These are phyloP conservation scores for Hypsizygus marmoreus DNA, from an alignment of 768 basidiomycete species.

Conservation along the genomic window DNA sequence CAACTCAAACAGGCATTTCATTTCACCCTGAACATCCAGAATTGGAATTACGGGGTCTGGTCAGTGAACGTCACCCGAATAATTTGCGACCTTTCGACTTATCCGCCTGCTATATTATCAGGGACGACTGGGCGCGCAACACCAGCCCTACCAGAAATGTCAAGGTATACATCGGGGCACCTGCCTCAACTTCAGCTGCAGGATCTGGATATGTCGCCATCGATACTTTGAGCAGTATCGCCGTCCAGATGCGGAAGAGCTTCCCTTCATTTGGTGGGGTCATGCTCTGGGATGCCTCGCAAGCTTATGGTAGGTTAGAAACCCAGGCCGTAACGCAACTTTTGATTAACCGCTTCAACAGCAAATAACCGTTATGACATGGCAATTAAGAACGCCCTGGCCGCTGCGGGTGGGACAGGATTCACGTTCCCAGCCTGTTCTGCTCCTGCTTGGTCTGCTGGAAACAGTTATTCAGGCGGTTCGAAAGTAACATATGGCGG, in stretches of 20 bases:
- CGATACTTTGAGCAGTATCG: constrained; percentile 46
- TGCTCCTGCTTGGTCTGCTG: constrained; percentile 52
- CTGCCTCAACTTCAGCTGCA: constrained; percentile 57
- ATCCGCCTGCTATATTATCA: constrained; percentile 17
- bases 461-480: constrained; percentile 52
- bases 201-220: constrained; percentile 61
- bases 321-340: constrained; percentile 22
- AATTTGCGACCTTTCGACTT: neutral
- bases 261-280: constrained; percentile 71
- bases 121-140: constrained; percentile 67
- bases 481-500: constrained; percentile 56
- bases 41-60: constrained; percentile 67
- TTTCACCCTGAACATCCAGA: constrained; percentile 36
- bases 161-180: constrained; percentile 67
- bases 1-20: constrained; percentile 1
- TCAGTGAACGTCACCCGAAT: constrained; percentile 18
- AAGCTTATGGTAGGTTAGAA: constrained; percentile 46
- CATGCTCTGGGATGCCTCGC: constrained; percentile 54
- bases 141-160: constrained; percentile 60
- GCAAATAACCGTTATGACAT: constrained; percentile 62
- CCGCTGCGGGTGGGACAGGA: constrained; percentile 65
- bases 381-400: constrained; percentile 60
- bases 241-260: constrained; percentile 50
- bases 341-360: constrained; percentile 16
- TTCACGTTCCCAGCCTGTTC: constrained; percentile 66